These are phyloP conservation scores for Haplosporangium gracile DNA, from an alignment of 192 early-diverging fungal genomes.

Conservation along the genomic window DNA sequence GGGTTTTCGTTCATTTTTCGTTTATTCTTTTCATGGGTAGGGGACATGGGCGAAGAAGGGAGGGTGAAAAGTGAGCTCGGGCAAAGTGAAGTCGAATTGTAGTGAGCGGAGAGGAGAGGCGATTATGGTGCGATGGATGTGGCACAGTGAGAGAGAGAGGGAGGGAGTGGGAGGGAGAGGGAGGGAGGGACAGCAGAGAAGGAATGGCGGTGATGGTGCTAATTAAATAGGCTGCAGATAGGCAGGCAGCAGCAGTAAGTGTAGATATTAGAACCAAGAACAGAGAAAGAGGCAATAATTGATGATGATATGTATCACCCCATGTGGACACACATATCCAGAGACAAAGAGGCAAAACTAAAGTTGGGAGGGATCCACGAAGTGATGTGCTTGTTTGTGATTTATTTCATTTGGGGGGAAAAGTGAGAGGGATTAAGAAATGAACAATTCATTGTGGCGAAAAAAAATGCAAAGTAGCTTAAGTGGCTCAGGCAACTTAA, in stretches of 20 bases:
- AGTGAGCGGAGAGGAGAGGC: no score
- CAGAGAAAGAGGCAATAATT: not conserved
- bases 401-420: not conserved
- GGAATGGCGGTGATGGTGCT: not conserved
- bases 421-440: no score
- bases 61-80: no score
- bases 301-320: not conserved
- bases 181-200: no score
- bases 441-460: not conserved
- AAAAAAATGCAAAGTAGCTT: no score
- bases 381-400: no score
- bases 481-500: no score
- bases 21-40: no score
- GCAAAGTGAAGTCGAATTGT: no score
- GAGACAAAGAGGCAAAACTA: not conserved
- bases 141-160: not conserved
- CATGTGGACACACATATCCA: not conserved
- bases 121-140: not conserved
- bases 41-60: no score
- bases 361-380: no score
- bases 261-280: not conserved
- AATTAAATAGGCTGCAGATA: not conserved
- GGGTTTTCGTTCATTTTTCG: no score
- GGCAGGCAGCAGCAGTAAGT: not conserved
- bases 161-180: not conserved